Evolutionary conservation across 1,139 yeast species (phyloP).

Genomic region (Williopsis jadinii): DNA sequence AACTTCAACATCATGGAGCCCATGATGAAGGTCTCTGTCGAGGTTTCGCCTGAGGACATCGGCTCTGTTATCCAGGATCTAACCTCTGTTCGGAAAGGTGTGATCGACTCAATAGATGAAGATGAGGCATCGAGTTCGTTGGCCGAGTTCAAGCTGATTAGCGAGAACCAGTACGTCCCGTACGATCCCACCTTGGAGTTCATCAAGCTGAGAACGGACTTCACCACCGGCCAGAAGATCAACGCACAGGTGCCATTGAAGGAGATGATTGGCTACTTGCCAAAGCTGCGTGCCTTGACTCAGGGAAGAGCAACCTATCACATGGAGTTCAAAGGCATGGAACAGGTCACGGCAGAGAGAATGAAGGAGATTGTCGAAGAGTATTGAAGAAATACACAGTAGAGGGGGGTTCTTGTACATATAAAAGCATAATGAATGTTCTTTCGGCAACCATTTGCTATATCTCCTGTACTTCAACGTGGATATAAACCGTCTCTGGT

Average conservation of each 20-base stretch:
- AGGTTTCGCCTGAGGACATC: conserved; percentile 61
- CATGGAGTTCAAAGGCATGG: conserved; percentile 74
- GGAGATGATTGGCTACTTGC: conserved; percentile 86
- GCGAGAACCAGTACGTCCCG: conserved; percentile 51
- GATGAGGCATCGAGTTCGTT: conserved; percentile 37
- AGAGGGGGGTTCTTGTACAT: conserved; percentile 9
- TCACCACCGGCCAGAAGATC: conserved; percentile 42
- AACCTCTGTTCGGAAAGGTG: conserved; percentile 65
- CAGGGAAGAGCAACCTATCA: conserved; percentile 85
- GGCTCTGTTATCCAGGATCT: conserved; percentile 83
- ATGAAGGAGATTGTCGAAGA: conserved; percentile 30
- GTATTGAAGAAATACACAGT: not conserved
- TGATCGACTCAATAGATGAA: conserved; percentile 57
- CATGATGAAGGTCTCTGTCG: conserved; percentile 70
- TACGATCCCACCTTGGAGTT: conserved; percentile 39
- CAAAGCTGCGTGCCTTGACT: conserved; percentile 71
- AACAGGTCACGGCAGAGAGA: conserved; percentile 45
- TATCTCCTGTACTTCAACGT: too few relatives aligned
- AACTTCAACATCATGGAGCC: conserved; percentile 70
- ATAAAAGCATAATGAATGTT: too few relatives aligned
- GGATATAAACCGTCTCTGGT: too few relatives aligned
- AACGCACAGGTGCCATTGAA: conserved; percentile 77
- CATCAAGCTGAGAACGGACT: conserved; percentile 20
- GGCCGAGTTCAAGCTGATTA: conserved; percentile 42
- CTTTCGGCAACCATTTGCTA: too few relatives aligned